These are phyloP conservation scores for Scalesia atractyloides DNA, from an alignment of 129 eudicot species.

Conservation along the genomic window DNA sequence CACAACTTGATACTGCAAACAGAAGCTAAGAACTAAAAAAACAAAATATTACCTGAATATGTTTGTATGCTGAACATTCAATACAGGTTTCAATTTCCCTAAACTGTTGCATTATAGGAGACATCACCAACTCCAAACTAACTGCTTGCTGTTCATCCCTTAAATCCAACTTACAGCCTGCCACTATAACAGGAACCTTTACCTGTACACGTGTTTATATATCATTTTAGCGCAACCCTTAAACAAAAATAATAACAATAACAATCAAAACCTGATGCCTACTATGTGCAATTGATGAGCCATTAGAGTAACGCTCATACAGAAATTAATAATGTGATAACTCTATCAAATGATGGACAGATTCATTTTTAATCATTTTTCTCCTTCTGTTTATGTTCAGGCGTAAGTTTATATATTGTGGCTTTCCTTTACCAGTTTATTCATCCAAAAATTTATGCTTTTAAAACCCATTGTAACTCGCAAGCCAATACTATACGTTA, in stretches of 20 bases:
- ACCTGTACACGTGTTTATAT: conserved; percentile 51
- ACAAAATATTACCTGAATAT: conserved; percentile 54
- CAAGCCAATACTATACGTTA: background rate
- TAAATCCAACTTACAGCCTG: conserved; percentile 92
- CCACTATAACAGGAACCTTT: conserved; percentile 92
- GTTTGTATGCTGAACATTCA: conserved; percentile 68
- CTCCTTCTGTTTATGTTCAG: background rate
- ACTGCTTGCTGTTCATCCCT: conserved; percentile 76
- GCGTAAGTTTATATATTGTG: background rate
- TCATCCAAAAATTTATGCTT: background rate
- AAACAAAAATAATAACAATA: background rate
- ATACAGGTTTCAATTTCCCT: conserved; percentile 87
- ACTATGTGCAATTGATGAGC: background rate
- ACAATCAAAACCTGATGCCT: background rate
- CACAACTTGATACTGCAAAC: background rate
- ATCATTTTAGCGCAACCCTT: conserved; percentile 11
- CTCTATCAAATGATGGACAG: background rate
- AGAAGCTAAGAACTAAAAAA: background rate
- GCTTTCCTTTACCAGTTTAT: background rate
- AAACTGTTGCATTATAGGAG: conserved; percentile 90
- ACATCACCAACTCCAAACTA: conserved; percentile 84
- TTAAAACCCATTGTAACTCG: background rate
- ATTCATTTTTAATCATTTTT: background rate
- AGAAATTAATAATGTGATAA: background rate
- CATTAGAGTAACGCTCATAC: background rate